These are phyloP conservation scores for Colletotrichum brevisporum DNA, from an alignment of 2,329 filamentous ascomycete species.

Conservation along the genomic window DNA sequence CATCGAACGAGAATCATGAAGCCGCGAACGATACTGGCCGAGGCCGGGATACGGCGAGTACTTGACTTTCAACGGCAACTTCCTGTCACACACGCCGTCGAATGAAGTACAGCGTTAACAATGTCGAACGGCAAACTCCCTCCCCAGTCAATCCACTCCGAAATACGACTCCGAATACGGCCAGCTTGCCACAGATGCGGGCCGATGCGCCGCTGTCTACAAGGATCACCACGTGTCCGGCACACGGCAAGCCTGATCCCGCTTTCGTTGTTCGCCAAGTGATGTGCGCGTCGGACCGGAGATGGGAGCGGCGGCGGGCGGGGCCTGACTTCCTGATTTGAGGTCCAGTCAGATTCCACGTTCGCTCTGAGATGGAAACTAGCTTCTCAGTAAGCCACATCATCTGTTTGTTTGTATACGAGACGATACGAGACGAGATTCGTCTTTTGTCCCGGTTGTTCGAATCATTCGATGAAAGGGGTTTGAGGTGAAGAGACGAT, in stretches of 20 bases:
- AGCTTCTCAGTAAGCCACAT: too few species aligned
- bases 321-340: too few species aligned
- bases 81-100: background rate
- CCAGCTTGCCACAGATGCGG: constrained; percentile 1
- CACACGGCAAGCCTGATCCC: constrained; percentile 15
- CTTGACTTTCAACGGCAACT: background rate
- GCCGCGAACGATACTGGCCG: constrained; percentile 8
- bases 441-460: too few species aligned
- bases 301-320: background rate
- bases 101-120: background rate
- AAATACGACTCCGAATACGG: constrained; percentile 8
- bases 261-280: background rate
- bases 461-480: too few species aligned
- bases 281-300: background rate
- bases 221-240: constrained; percentile 1
- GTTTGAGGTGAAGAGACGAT: too few species aligned
- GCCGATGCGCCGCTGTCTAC: constrained; percentile 16
- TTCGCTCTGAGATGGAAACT: too few species aligned
- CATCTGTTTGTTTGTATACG: too few species aligned
- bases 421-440: too few species aligned
- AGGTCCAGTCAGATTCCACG: too few species aligned
- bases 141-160: background rate
- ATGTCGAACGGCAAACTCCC: background rate
- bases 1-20: constrained; percentile 1
- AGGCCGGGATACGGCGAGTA: constrained; percentile 17